Conservation (phyloP, 345 rosid species). For the Ceriops tagal region DNA sequence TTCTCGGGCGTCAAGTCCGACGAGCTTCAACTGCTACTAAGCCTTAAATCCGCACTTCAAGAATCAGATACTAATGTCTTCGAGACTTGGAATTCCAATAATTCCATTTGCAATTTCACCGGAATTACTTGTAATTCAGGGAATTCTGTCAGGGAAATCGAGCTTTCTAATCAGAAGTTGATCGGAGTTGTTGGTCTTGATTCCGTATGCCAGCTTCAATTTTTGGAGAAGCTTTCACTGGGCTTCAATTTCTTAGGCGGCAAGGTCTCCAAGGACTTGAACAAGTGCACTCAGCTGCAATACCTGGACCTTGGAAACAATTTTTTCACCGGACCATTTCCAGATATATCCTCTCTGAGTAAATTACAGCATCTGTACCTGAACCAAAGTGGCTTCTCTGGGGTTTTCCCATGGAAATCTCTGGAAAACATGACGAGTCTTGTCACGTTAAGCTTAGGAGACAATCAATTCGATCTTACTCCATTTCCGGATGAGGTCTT, state of each 20-base stretch:
- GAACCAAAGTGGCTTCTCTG: constrained; percentile 59
- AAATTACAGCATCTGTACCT: constrained; percentile 50
- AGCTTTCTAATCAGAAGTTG: constrained; percentile 50
- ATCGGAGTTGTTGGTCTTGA: constrained; percentile 48
- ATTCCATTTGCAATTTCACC: constrained; percentile 40
- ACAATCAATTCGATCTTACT: constrained; percentile 47
- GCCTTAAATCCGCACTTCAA: constrained; percentile 39
- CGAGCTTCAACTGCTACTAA: constrained; percentile 51
- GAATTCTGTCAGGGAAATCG: constrained; percentile 52
- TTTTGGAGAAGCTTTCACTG: constrained; percentile 57
- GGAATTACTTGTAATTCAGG: constrained; percentile 59
- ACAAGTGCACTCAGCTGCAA: constrained; percentile 44
- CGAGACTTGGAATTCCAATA: constrained; percentile 46
- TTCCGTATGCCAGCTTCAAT: constrained; percentile 54
- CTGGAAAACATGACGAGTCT: constrained; percentile 47
- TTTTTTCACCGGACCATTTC: constrained; percentile 54
- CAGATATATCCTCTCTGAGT: constrained; percentile 47
- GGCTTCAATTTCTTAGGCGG: constrained; percentile 63
- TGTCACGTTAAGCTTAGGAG: constrained; percentile 59
- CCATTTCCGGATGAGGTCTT: constrained; percentile 48
- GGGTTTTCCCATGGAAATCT: constrained; percentile 72
- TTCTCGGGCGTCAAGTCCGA: constrained; percentile 35
- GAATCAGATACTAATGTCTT: constrained; percentile 31
- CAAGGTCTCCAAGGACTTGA: constrained; percentile 31
- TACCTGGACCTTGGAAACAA: constrained; percentile 81